A percentile compares a stretch with the other conserved stretches of the same genome.
Evolutionary conservation across 169 alveolate species (phyloP).

Genomic region (Cryptosporidium parvum): DNA sequence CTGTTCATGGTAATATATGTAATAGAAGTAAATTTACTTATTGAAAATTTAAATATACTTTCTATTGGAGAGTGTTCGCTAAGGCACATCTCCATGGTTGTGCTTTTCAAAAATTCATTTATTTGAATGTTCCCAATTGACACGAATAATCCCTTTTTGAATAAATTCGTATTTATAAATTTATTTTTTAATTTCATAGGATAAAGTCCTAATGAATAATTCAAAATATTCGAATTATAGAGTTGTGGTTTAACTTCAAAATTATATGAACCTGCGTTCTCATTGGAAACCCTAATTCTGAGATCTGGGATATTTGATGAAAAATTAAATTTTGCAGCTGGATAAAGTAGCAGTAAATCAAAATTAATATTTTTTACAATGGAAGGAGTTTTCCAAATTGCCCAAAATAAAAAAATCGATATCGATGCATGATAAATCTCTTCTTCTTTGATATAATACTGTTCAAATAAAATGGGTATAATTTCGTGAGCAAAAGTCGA

Average conservation of each 20-base stretch:
- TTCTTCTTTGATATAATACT: constrained; percentile 23
- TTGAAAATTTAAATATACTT: constrained; percentile 16
- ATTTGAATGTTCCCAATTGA: background rate
- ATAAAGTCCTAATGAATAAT: constrained; percentile 31
- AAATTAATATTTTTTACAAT: constrained; percentile 17
- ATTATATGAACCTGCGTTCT: background rate
- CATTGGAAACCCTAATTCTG: constrained; percentile 13
- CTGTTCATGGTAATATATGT: background rate
- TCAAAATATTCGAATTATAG: constrained; percentile 33
- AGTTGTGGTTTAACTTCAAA: constrained; percentile 12
- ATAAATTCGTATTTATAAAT: background rate
- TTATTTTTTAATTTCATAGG: background rate
- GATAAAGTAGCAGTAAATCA: constrained; percentile 29
- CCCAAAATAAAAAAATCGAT: constrained; percentile 49
- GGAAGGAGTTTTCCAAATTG: constrained; percentile 66
- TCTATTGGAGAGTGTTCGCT: constrained; percentile 15
- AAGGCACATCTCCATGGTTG: constrained; percentile 11
- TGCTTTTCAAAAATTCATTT: background rate
- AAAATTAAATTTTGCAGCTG: constrained; percentile 28
- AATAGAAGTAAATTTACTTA: constrained; percentile 11
- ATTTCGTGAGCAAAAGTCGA: constrained; percentile 22
- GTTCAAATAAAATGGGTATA: constrained; percentile 20
- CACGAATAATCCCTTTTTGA: background rate
- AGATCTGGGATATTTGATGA: constrained; percentile 29
- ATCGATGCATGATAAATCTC: constrained; percentile 38